phyloP scores from a whole-genome alignment of 805 yeast species.

The Candida quercuum region DNA sequence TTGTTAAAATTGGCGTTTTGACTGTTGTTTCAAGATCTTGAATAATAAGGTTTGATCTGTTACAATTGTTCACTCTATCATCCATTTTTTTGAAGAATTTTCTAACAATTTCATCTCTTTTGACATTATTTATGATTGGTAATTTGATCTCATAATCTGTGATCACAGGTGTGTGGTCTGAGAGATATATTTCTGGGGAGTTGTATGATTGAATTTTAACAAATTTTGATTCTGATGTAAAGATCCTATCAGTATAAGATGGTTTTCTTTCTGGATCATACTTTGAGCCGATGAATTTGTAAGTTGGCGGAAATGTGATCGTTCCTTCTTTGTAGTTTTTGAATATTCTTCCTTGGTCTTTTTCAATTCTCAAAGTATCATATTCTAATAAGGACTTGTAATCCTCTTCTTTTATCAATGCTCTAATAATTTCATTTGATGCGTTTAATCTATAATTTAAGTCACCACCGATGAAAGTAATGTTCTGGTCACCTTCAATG shows the following conservation, averaged over 20 bases:
- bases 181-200: conserved; percentile 24
- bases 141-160: conserved; percentile 29
- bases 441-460: conserved; percentile 43
- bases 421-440: conserved; percentile 24
- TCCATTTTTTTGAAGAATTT: conserved; percentile 37
- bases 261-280: conserved; percentile 39
- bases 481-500: conserved; percentile 16
- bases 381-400: conserved; percentile 31
- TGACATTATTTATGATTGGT: conserved; percentile 31
- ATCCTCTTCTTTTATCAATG: conserved; percentile 25
- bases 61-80: conserved; percentile 34
- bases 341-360: conserved; percentile 30
- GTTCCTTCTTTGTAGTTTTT: conserved; percentile 42
- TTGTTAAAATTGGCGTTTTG: conserved; percentile 22
- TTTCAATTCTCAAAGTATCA: conserved; percentile 39
- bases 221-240: conserved; percentile 32
- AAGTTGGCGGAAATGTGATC: conserved; percentile 50
- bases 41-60: conserved; percentile 36
- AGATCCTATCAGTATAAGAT: conserved; percentile 55
- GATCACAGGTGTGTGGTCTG: conserved; percentile 56
- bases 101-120: conserved; percentile 30
- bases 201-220: conserved; percentile 20
- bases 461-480: conserved; percentile 44
- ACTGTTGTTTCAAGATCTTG: conserved; percentile 26
- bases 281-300: conserved; percentile 31